Base-by-base conservation (phyloP, 1,284 basidiomycete genomes). In the Cerrena zonata region DNA sequence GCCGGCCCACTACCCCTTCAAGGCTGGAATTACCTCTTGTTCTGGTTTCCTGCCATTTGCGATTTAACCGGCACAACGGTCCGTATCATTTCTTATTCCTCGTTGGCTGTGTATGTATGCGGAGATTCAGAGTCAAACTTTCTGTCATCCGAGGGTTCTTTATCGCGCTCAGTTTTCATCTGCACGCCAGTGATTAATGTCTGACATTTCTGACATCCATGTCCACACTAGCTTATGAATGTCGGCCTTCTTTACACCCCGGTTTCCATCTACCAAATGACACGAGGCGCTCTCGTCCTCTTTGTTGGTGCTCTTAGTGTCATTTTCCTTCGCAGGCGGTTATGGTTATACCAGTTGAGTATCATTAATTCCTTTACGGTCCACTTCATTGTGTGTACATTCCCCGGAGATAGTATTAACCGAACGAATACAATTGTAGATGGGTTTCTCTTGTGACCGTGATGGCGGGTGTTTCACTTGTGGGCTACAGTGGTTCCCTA, bases 231-330 rank as follows among this genome's bases (percentile, higher is more conserved):
- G 79, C 76, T 94, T 59, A 97, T 97, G 94, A 96, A 96, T 62
- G 77, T 94, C 59, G 94, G 94, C 51, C 79, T 98, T 48, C 80
- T 98, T 45, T 92, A 95, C 68, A 95, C 92, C 1, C 94, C 94
- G 22, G 95, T 98, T 40, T 96, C 93, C 47, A 93, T 99, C 61
- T 98, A 91, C 76, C 95, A 95, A 73, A 98, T 98, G 95, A 92
- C 90, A 38, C 84, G 96, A 56, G 96, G 96, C 39, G 91, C 94
- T 12, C 83, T 99, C 51, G 95, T 99, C 48, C 81, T 99, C 48
- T 99, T 96, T 74, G 96, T 99, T 56, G 96, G 94, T 36, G 68
- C 93, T 50, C 82, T 98, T 58, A 91, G 88, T 49, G 94, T 99
- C 62, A 69, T 94, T 56, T 99, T 99, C 76, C 82, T 99, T 51